phyloP scores from a whole-genome alignment of 1,139 yeast genomes.

The Geotrichum siamense region DNA sequence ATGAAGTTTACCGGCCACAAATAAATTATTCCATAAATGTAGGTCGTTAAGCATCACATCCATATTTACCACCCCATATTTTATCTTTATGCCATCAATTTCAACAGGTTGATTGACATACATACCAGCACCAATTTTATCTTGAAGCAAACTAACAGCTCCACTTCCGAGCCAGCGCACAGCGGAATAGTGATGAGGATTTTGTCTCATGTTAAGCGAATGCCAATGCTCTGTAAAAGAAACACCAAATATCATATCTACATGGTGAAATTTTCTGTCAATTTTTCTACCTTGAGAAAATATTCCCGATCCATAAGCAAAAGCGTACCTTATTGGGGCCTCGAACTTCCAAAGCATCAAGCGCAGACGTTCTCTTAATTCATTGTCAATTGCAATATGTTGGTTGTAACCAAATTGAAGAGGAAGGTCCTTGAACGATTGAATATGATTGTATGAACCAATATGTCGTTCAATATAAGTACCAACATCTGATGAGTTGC shows the following conservation, averaged over 20 bases:
- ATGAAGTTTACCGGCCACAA: constrained; percentile 87
- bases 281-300: constrained; percentile 59
- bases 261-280: constrained; percentile 47
- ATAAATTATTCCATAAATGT: constrained; percentile 74
- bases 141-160: constrained; percentile 53
- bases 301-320: constrained; percentile 96
- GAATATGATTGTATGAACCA: constrained; percentile 25
- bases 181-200: constrained; percentile 70
- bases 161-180: constrained; percentile 55
- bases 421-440: constrained; percentile 45
- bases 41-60: constrained; percentile 58
- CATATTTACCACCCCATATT: constrained; percentile 77
- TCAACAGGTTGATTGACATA: constrained; percentile 87
- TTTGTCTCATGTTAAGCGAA: constrained; percentile 53
- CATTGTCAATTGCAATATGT: constrained; percentile 42
- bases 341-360: constrained; percentile 48
- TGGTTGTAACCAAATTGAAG: constrained; percentile 54
- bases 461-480: constrained; percentile 25
- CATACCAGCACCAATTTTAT: constrained; percentile 73
- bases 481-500: constrained; percentile 12
- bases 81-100: constrained; percentile 56
- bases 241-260: constrained; percentile 84
- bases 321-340: constrained; percentile 65
- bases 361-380: constrained; percentile 43
- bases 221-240: constrained; percentile 72